phyloP scores from a whole-genome alignment of 441 rosid species.

The Populus hybrid region DNA sequence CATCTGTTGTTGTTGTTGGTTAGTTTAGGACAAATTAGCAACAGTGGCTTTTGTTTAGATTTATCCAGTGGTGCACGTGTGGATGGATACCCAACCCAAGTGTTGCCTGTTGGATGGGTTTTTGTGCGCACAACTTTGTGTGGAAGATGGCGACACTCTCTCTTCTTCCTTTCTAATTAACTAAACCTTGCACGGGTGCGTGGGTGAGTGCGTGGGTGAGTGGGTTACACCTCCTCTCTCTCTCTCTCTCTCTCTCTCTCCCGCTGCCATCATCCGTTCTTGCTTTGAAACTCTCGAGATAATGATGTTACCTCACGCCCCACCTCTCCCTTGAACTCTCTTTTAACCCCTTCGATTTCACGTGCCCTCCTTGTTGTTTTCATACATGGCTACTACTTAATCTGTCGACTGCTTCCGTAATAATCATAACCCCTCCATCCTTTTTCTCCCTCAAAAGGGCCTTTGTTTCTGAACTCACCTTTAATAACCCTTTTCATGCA shows the following conservation, averaged over 20 bases:
- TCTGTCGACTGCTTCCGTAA: not conserved
- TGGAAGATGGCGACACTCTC: conserved; percentile 30
- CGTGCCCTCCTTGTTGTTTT: not conserved
- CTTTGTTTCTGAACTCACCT: not conserved
- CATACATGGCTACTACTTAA: too few species aligned
- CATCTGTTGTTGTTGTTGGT: not conserved
- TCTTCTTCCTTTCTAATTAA: not conserved
- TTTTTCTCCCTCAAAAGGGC: not conserved
- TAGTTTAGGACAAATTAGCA: conserved; percentile 10
- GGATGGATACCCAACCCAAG: conserved; percentile 19
- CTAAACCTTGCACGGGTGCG: conserved; percentile 23
- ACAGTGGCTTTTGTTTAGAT: not conserved
- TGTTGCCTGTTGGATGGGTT: conserved; percentile 19
- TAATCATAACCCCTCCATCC: not conserved
- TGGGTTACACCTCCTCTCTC: not conserved
- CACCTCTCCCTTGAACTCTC: not conserved
- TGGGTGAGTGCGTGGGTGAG: conserved; percentile 18
- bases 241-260: not conserved
- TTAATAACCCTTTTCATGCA: not conserved
- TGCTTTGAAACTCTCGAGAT: not conserved
- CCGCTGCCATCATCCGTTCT: too few species aligned
- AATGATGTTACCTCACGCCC: conserved; percentile 18
- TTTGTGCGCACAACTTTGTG: conserved; percentile 29
- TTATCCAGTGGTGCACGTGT: conserved; percentile 39
- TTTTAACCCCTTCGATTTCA: not conserved